Conservation (phyloP, 768 basidiomycete genomes). For the Holtermannia corniformis region DNA sequence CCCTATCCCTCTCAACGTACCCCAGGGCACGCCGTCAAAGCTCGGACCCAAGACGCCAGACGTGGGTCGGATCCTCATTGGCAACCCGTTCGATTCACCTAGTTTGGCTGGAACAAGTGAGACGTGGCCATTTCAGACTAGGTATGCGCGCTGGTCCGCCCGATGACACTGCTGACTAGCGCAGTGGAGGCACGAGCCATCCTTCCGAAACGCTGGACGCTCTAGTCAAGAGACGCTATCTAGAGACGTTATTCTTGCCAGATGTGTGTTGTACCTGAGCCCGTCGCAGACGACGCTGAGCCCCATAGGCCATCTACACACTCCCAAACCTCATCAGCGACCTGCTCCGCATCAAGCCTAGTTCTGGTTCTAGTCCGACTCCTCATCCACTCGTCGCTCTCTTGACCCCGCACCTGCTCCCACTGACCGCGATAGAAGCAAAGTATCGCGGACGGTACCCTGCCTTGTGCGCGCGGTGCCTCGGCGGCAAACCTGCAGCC, state of each 20-base stretch:
- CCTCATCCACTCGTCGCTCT: not conserved
- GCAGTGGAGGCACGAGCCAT: not conserved
- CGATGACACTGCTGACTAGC: not conserved
- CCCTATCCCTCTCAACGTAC: not conserved
- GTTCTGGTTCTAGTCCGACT: not conserved
- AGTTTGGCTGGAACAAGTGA: not conserved
- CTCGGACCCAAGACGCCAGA: not conserved
- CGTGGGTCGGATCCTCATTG: not conserved
- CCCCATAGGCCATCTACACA: conserved; percentile 10
- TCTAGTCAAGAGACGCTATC: conserved; percentile 11
- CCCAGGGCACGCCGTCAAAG: not conserved
- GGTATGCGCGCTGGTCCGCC: not conserved
- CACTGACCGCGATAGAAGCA: conserved; percentile 19
- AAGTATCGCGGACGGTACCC: conserved; percentile 16
- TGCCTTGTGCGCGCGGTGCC: conserved; percentile 6
- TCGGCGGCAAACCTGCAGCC: not conserved
- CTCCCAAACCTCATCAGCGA: conserved; percentile 12
- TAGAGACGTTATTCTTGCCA: conserved; percentile 19
- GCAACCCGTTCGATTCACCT: not conserved
- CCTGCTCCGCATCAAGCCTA: not conserved
- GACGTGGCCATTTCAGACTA: not conserved
- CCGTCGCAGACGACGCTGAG: not conserved
- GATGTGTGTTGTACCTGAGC: conserved; percentile 10
- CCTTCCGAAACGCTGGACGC: not conserved
- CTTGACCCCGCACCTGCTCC: conserved; percentile 8